Evolutionary conservation across 2,329 filamentous ascomycete species (phyloP).

Genomic region (Botrytis tulipae): DNA sequence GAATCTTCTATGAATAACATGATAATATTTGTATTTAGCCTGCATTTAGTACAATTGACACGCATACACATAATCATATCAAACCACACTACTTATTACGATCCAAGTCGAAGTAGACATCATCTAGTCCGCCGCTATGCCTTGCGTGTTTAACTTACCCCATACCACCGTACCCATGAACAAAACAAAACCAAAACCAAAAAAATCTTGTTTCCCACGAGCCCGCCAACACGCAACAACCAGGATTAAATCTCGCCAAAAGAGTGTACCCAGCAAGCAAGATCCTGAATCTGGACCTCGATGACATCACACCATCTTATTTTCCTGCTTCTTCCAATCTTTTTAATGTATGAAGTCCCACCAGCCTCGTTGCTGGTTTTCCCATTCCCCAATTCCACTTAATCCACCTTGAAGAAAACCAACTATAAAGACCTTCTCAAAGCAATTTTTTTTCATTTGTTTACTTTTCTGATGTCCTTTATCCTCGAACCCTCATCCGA

Average conservation of each 20-base stretch:
- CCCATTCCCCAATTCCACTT: background rate
- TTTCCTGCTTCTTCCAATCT: constrained; percentile 16
- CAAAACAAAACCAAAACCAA: background rate
- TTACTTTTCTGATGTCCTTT: constrained; percentile 9
- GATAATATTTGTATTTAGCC: background rate
- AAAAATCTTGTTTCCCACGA: constrained; percentile 21
- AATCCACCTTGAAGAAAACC: background rate
- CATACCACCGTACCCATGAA: background rate
- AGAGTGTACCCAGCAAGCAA: constrained; percentile 3
- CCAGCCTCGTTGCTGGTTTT: background rate
- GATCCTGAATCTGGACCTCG: constrained; percentile 19
- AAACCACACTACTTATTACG: background rate
- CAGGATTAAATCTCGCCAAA: constrained; percentile 15
- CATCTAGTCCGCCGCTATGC: constrained; percentile 3
- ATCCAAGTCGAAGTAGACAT: background rate
- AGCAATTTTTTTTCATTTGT: background rate
- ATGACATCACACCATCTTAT: constrained; percentile 19
- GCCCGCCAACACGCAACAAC: constrained; percentile 3
- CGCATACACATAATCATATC: background rate
- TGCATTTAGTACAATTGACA: background rate
- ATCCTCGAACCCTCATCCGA: constrained; percentile 17
- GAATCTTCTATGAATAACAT: background rate
- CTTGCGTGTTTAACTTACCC: constrained; percentile 14
- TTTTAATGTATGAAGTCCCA: constrained; percentile 13
- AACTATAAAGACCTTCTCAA: constrained; percentile 10